A percentile compares a stretch with the other conserved stretches of the same genome.
Evolutionary conservation across 2,329 filamentous ascomycete genomes (phyloP).

Genomic region (Dactylellina sp.): DNA sequence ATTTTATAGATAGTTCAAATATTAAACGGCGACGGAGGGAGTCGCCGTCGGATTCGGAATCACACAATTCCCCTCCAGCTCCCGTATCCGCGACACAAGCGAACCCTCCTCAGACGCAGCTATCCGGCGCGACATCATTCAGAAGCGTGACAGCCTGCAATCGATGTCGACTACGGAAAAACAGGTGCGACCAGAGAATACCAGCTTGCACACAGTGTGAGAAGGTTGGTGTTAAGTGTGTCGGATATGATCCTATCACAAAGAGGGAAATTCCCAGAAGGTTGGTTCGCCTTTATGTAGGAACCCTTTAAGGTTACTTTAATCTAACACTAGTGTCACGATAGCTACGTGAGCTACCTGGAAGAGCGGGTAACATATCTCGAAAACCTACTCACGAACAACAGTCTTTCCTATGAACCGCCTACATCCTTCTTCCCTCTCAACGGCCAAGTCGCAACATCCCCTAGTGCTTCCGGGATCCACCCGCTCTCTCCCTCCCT

Average conservation of each 20-base stretch:
- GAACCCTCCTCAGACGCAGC: slow-evolving; percentile 42
- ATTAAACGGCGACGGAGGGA: slow-evolving; percentile 54
- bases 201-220: slow-evolving; percentile 92
- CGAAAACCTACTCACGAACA: slow-evolving; percentile 77
- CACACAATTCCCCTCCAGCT: slow-evolving; percentile 57
- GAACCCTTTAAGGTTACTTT: background rate
- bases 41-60: slow-evolving; percentile 53
- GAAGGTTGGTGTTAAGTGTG: slow-evolving; percentile 90
- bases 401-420: slow-evolving; percentile 78
- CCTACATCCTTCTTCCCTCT: slow-evolving; percentile 65
- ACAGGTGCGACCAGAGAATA: slow-evolving; percentile 91
- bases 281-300: slow-evolving; percentile 61
- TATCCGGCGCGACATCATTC: slow-evolving; percentile 66
- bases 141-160: slow-evolving; percentile 95
- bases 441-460: slow-evolving; percentile 74
- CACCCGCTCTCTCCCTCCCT: slow-evolving; percentile 37
- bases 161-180: slow-evolving; percentile 89
- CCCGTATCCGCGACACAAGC: slow-evolving; percentile 56
- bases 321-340: no score
- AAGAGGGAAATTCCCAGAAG: slow-evolving; percentile 92
- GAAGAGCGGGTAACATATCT: slow-evolving; percentile 87
- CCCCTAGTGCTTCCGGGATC: slow-evolving; percentile 48
- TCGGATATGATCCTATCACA: slow-evolving; percentile 95
- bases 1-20: slow-evolving; percentile 50
- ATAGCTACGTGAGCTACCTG: slow-evolving; percentile 87